Percentiles rank a stretch among this genome's conserved stretches.
Evolutionary conservation across 1,139 yeast species (phyloP).

Genomic region (Wickerhamomyces sp.): DNA sequence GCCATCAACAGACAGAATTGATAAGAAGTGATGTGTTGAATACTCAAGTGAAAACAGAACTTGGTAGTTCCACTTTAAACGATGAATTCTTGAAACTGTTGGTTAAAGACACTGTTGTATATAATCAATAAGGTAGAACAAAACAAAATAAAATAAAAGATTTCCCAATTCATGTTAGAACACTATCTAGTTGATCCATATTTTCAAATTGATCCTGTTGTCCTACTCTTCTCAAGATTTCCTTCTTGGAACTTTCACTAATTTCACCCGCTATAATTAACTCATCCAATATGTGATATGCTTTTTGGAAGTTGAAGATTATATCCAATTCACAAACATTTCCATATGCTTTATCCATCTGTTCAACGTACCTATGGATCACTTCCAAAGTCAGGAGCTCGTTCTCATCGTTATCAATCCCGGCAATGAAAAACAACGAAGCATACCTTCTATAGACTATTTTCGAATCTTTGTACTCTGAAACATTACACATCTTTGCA

Average conservation of each 20-base stretch:
- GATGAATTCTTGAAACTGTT: conserved; percentile 28
- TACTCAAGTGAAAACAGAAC: conserved; percentile 18
- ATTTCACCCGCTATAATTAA: conserved; percentile 74
- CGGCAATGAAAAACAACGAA: conserved; percentile 82
- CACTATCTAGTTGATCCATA: conserved; percentile 51
- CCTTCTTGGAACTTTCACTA: conserved; percentile 79
- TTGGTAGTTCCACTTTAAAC: conserved; percentile 29
- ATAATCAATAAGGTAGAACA: background rate
- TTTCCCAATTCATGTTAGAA: conserved; percentile 31
- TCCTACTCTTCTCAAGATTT: conserved; percentile 67
- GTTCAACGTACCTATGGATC: conserved; percentile 91
- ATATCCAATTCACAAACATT: conserved; percentile 92
- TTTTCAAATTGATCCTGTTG: conserved; percentile 77
- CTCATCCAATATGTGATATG: conserved; percentile 89
- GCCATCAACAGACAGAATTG: conserved; percentile 32
- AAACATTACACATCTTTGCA: conserved; percentile 92
- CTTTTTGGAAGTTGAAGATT: conserved; percentile 90
- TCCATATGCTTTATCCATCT: conserved; percentile 95
- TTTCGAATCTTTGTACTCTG: conserved; percentile 81
- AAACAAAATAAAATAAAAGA: background rate
- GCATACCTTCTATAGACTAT: conserved; percentile 91
- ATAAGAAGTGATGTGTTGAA: conserved; percentile 28
- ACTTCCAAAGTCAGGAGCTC: conserved; percentile 82
- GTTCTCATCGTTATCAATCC: conserved; percentile 79
- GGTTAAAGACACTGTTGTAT: conserved; percentile 20